Conservation (phyloP, 805 yeast genomes). For the Barnettozyma pratensis region DNA sequence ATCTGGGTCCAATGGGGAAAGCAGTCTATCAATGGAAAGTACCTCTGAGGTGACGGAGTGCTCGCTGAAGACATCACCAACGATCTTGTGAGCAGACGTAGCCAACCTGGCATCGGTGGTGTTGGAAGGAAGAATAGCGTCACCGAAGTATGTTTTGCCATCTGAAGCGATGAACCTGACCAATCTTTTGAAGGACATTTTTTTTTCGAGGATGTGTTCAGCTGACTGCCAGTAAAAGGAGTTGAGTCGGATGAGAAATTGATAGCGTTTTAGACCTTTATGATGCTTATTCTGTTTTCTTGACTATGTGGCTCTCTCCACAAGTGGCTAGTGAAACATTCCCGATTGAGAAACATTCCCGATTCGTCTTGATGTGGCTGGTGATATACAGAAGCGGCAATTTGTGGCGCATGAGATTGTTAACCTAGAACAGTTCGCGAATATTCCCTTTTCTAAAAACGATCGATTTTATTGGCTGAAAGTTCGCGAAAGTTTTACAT, state of each 20-base stretch:
- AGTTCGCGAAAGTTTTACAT: not conserved
- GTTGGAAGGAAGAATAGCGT: conserved; percentile 37
- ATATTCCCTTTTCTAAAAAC: not conserved
- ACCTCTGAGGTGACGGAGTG: conserved; percentile 31
- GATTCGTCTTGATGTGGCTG: no score
- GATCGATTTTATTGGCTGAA: conserved; percentile 6
- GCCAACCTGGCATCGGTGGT: conserved; percentile 34
- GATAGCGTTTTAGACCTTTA: no score
- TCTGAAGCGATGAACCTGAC: conserved; percentile 43
- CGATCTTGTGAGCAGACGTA: conserved; percentile 36
- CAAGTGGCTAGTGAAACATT: no score
- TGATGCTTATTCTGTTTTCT: no score
- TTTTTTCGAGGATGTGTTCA: not conserved
- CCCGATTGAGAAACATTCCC: no score
- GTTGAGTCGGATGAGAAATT: no score
- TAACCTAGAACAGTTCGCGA: no score
- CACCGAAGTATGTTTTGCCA: conserved; percentile 41
- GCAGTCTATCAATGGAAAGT: conserved; percentile 28
- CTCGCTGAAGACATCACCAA: conserved; percentile 40
- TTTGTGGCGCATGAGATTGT: no score
- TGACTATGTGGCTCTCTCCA: no score
- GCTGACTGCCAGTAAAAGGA: no score
- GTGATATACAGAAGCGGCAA: no score
- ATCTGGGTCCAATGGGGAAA: conserved; percentile 34
- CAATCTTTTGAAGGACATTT: conserved; percentile 20